Base-by-base conservation (phyloP, 2,329 filamentous ascomycete species). In the Hypoxylon sp. region DNA sequence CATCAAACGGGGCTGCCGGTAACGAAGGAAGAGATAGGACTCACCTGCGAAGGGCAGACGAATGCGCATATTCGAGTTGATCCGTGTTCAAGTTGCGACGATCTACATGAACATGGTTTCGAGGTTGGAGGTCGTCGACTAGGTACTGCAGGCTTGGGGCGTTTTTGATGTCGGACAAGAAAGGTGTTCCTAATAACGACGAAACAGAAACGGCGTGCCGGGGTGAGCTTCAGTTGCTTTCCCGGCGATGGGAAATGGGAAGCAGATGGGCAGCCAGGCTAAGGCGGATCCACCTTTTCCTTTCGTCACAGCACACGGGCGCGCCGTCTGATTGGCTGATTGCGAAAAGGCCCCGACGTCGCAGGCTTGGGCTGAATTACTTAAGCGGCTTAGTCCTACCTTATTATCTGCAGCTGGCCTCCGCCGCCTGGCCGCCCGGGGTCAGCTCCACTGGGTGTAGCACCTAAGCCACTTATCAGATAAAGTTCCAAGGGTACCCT, bases 11-110 rank as follows among this genome's bases (percentile, higher is more conserved):
- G 31, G 14, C n/a, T 2, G 35, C 20, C 27, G 30, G 50, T 13
- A 56, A 61, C 37, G 67, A 42, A 46, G 35, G 27, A 55, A 61
- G 31, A 14, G 37, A 51, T n/a, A 49, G 69, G 83, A 83, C 89
- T 77, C 84, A 96, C 95, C 93, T 83, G 94, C 94, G 79, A 97
- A 97, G 61, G 92, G 92, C 76, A 94, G 88, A 78, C 95, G 90
- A 83, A 98, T 93, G 81, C 93, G 92, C 92, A 97, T 96, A 62
- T 74, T 74, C 66, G 61, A 63, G 42, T 66, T 11, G 57, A 46
- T 62, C 56, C 42, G 63, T 50, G 49, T 60, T 65, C 30, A 73
- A 56, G 44, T 20, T 10, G 30, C 17, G 31, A 56, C 54, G 25
- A 31, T 55, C 49, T 53, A 59, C 56, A 66, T 70, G 57, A 6